Percentiles rank a stretch among this genome's conserved stretches.
These are phyloP conservation scores for Rhodotorula sp. DNA, from an alignment of 1,284 basidiomycete genomes.

Conservation along the genomic window DNA sequence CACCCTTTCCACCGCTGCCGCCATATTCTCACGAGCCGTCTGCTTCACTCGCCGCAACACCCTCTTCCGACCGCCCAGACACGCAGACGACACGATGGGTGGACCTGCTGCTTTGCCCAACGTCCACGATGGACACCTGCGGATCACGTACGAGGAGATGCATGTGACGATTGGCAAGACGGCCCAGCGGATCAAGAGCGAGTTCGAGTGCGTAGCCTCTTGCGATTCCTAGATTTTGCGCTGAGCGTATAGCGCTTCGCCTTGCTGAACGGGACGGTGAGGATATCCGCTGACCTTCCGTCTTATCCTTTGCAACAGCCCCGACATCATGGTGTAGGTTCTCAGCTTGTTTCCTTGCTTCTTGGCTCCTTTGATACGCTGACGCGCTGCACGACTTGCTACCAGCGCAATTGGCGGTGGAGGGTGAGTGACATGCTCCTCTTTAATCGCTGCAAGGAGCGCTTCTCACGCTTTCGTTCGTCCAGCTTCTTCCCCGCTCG, in stretches of 20 bases:
- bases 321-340: slow-evolving; percentile 54
- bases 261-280: too few relatives aligned
- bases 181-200: slow-evolving; percentile 61
- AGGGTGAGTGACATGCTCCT: slow-evolving; percentile 25
- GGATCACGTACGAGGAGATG: slow-evolving; percentile 63
- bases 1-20: too few relatives aligned
- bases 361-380: background rate
- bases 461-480: slow-evolving; percentile 6
- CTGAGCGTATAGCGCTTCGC: too few relatives aligned
- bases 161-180: slow-evolving; percentile 62
- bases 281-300: background rate
- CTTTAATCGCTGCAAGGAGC: slow-evolving; percentile 3
- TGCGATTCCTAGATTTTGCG: too few relatives aligned
- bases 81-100: slow-evolving; percentile 2
- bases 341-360: background rate
- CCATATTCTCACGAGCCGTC: too few relatives aligned
- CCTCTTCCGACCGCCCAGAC: background rate
- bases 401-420: slow-evolving; percentile 37
- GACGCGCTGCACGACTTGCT: too few relatives aligned
- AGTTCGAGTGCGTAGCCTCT: slow-evolving; percentile 52
- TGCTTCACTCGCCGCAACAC: background rate
- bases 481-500: slow-evolving; percentile 90
- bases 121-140: slow-evolving; percentile 32
- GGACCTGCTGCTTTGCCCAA: background rate
- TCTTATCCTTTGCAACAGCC: slow-evolving; percentile 53